A percentile compares a stretch with the other conserved stretches of the same genome.
Conservation (phyloP, 257 asterid species). For the Solanum phureja region DNA sequence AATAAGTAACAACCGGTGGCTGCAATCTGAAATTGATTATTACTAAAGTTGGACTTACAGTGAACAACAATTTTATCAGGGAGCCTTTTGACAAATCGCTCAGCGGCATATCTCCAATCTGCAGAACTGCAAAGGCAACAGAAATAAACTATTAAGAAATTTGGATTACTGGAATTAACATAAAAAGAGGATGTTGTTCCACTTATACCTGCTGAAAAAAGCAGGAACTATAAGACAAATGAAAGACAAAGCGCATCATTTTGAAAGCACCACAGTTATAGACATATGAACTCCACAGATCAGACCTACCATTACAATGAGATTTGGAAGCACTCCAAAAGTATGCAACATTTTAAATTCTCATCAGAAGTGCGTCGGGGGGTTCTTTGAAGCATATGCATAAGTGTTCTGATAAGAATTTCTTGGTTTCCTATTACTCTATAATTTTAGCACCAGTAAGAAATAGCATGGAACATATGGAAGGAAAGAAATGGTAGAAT, state of each 20-base stretch:
- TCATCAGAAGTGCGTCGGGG: background rate
- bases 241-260: background rate
- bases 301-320: background rate
- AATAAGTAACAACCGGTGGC: background rate
- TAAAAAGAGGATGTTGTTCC: background rate
- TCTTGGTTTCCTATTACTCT: background rate
- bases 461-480: background rate
- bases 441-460: background rate
- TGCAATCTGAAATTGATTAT: background rate
- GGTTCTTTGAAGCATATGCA: background rate
- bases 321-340: background rate
- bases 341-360: background rate
- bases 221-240: background rate
- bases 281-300: background rate
- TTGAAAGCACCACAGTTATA: background rate
- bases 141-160: background rate
- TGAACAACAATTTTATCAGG: slow-evolving; percentile 82
- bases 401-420: background rate
- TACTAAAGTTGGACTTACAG: slow-evolving; percentile 35
- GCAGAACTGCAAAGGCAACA: slow-evolving; percentile 45
- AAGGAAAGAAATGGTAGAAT: background rate
- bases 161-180: background rate
- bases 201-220: background rate
- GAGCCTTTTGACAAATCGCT: slow-evolving; percentile 74
- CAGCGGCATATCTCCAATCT: slow-evolving; percentile 91